These are phyloP conservation scores for Clonostachys chloroleuca DNA, from an alignment of 2,329 filamentous ascomycete genomes.

Conservation along the genomic window DNA sequence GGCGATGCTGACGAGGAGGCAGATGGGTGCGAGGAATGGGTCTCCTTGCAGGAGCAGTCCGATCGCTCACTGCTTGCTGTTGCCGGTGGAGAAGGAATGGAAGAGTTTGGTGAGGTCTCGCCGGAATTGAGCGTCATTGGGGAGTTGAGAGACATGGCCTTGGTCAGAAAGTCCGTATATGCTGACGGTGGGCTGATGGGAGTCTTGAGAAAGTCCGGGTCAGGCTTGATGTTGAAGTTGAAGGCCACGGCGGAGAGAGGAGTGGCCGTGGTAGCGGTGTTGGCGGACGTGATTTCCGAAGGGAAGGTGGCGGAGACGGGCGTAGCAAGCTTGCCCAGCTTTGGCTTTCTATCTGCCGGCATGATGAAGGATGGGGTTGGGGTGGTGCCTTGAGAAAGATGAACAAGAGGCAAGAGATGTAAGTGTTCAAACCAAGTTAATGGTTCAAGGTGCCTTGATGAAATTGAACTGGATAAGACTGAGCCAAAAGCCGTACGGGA, in stretches of 20 bases:
- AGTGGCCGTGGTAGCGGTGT: constrained; percentile 60
- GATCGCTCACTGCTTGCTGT: constrained; percentile 52
- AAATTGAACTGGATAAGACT: background rate
- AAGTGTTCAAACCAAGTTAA: constrained; percentile 1
- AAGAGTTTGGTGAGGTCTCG: constrained; percentile 42
- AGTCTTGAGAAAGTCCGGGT: constrained; percentile 66
- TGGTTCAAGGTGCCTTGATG: constrained; percentile 1
- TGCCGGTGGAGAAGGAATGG: constrained; percentile 35
- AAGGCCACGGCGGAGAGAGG: constrained; percentile 51
- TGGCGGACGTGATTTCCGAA: constrained; percentile 56
- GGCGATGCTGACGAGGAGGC: too few species aligned
- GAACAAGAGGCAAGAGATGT: background rate
- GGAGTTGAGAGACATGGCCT: constrained; percentile 72
- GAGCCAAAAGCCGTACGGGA: constrained; percentile 1
- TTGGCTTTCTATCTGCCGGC: constrained; percentile 47
- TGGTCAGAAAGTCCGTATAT: constrained; percentile 84
- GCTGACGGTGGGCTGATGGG: constrained; percentile 87
- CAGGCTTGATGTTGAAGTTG: constrained; percentile 27
- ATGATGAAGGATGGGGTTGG: constrained; percentile 20
- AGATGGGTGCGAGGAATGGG: constrained; percentile 30
- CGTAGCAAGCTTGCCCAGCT: constrained; percentile 58
- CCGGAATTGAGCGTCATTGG: constrained; percentile 50
- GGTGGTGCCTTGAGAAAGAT: background rate
- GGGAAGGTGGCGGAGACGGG: constrained; percentile 60
- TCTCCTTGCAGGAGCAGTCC: constrained; percentile 53